Conservation (phyloP, 2,329 filamentous ascomycete species). For the Diaporthe citriasiana region DNA sequence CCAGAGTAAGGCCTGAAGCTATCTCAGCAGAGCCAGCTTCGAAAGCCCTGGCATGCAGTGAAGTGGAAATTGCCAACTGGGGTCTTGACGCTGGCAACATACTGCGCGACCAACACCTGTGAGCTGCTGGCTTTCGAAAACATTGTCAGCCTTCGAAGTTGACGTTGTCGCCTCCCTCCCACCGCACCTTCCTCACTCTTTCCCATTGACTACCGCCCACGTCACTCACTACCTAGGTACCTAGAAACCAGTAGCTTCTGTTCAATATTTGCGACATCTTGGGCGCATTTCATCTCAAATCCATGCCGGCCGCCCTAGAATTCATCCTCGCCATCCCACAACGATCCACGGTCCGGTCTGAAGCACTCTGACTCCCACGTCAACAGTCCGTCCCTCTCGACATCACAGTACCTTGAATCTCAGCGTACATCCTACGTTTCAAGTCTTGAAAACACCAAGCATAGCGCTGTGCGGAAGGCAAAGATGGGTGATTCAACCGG, state of each 20-base stretch:
- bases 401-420: neutral
- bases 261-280: neutral
- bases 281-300: neutral
- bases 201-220: neutral
- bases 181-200: slow-evolving; percentile 18
- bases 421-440: neutral
- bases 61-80: neutral
- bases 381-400: neutral
- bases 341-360: neutral
- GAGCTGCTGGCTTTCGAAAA: slow-evolving; percentile 17
- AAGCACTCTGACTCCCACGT: neutral
- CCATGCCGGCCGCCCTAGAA: neutral
- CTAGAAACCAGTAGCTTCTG: neutral
- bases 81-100: neutral
- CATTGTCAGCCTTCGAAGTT: neutral
- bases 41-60: neutral
- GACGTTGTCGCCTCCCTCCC: neutral
- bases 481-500: neutral
- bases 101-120: neutral
- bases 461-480: neutral
- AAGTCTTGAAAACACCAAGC: neutral
- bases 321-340: too few species aligned
- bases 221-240: neutral
- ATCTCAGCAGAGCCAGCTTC: neutral
- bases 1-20: neutral